A percentile compares a stretch with the other conserved stretches of the same genome.
These are phyloP conservation scores for Saccharomycopsis hybrid DNA, from an alignment of 1,139 yeast species.

Conservation along the genomic window DNA sequence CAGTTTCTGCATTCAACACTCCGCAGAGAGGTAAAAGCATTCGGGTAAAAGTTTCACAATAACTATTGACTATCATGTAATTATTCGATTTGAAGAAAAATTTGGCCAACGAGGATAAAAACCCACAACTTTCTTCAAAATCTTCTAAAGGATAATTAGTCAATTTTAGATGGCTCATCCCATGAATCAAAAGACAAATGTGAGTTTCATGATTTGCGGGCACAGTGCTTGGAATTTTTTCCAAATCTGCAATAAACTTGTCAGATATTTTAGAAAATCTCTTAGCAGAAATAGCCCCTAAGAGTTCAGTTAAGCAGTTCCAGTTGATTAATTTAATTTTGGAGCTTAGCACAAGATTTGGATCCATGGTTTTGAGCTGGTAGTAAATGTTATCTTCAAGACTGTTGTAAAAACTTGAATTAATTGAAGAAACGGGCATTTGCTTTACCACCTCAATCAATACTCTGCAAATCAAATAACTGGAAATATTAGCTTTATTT, in stretches of 20 bases:
- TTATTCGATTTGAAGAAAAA: conserved; percentile 66
- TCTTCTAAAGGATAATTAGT: conserved; percentile 81
- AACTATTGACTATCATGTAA: conserved; percentile 62
- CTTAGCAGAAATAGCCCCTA: conserved; percentile 85
- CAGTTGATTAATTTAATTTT: conserved; percentile 85
- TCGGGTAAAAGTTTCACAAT: conserved; percentile 75
- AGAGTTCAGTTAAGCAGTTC: conserved; percentile 82
- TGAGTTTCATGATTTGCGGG: conserved; percentile 52
- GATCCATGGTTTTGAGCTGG: conserved; percentile 84
- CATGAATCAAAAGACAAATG: conserved; percentile 72
- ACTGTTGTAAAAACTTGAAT: conserved; percentile 75
- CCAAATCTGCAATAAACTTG: conserved; percentile 87
- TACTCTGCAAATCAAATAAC: conserved; percentile 87
- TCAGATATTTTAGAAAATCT: conserved; percentile 86
- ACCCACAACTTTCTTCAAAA: conserved; percentile 90
- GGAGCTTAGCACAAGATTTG: conserved; percentile 56
- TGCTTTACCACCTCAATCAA: conserved; percentile 89
- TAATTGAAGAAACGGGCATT: conserved; percentile 49
- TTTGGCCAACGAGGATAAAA: conserved; percentile 76
- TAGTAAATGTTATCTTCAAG: conserved; percentile 91
- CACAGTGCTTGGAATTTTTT: conserved; percentile 54
- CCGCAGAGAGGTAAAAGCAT: conserved; percentile 80
- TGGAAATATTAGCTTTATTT: conserved; percentile 80
- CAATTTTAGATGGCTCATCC: conserved; percentile 79
- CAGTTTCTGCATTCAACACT: conserved; percentile 84